Conservation (phyloP, 176 grass and related monocot genomes). For the Olyra latifolia region DNA sequence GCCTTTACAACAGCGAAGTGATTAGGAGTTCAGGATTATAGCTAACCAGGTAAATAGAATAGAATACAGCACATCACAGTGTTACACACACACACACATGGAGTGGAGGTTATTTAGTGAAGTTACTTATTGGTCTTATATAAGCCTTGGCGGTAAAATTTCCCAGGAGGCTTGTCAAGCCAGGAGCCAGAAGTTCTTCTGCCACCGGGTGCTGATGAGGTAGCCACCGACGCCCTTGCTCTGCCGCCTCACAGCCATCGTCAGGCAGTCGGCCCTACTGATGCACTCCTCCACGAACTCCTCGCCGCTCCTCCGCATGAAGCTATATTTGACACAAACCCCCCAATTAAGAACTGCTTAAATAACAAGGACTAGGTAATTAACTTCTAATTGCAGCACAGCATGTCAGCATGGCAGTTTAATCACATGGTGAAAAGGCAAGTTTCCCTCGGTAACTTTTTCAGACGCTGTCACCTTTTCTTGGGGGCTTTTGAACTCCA, state of each 20-base stretch:
- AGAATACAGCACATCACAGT: not conserved
- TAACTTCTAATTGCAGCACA: not conserved
- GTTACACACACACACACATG: not conserved
- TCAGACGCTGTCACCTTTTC: not conserved
- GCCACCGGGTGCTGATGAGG: conserved; percentile 86
- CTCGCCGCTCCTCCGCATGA: conserved; percentile 68
- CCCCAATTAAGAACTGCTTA: not conserved
- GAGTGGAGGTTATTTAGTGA: not conserved
- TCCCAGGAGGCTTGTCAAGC: conserved; percentile 41
- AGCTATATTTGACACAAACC: conserved; percentile 37
- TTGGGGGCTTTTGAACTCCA: conserved; percentile 7
- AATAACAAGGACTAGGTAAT: not conserved
- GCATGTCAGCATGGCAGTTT: not conserved
- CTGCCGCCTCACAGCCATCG: conserved; percentile 79
- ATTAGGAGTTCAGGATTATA: not conserved
- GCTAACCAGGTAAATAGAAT: conserved; percentile 9
- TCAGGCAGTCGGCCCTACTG: conserved; percentile 75
- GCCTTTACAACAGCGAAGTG: conserved; percentile 34
- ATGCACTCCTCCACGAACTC: conserved; percentile 90
- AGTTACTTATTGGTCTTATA: conserved; percentile 13
- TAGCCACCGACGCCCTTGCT: conserved; percentile 85
- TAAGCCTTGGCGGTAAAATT: not conserved
- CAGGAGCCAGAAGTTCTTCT: conserved; percentile 99
- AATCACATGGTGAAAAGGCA: not conserved
- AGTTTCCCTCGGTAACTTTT: conserved; percentile 12